phyloP scores from a whole-genome alignment of 75 land plant genomes.

The Sequoiadendron giganteum region DNA sequence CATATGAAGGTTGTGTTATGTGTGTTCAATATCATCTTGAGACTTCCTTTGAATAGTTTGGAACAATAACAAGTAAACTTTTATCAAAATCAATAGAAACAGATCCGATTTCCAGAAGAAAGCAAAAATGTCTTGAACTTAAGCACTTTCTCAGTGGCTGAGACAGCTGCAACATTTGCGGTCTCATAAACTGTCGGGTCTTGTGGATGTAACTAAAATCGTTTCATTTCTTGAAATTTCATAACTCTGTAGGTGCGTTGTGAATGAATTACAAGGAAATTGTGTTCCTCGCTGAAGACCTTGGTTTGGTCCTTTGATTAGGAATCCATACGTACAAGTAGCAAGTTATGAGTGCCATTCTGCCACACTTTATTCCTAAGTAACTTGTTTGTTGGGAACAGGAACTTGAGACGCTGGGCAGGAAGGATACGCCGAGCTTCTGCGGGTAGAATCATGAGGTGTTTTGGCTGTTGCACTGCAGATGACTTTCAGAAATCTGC shows the following conservation, averaged over 20 bases:
- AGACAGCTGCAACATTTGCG: background rate
- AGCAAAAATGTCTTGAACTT: background rate
- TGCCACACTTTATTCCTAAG: background rate
- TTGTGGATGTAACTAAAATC: background rate
- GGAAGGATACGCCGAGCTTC: conserved; percentile 3
- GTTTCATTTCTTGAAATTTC: background rate
- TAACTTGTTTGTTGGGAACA: conserved; percentile 1
- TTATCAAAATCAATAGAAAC: background rate
- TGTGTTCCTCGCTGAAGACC: background rate
- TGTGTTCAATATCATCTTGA: background rate
- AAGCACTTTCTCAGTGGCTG: background rate
- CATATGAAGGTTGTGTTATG: background rate
- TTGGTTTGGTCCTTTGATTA: background rate
- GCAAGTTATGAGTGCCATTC: background rate
- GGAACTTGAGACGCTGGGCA: background rate
- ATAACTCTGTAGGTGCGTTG: background rate
- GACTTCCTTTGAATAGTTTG: background rate
- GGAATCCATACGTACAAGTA: background rate
- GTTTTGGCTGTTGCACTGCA: conserved; percentile 52
- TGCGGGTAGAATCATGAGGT: conserved; percentile 30
- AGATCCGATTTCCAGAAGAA: background rate
- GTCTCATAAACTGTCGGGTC: background rate
- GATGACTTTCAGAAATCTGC: conserved; percentile 36
- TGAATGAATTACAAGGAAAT: no score
- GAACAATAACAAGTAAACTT: background rate